Conservation (phyloP, 2,329 filamentous ascomycete genomes). For the Emmonsiellopsis sp. region DNA sequence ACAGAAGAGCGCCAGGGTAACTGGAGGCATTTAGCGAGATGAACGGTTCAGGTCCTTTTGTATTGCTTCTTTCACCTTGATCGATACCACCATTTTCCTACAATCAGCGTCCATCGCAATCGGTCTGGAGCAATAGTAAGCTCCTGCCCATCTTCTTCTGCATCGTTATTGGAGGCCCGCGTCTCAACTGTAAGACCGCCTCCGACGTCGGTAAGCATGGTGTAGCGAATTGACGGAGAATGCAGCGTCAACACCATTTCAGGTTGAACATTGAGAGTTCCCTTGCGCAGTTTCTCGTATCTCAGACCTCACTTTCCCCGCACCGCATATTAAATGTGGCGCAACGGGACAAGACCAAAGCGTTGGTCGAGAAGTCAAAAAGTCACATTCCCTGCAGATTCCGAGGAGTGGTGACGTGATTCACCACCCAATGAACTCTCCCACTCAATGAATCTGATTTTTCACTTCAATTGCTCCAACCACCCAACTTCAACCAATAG, state of each 20-base stretch:
- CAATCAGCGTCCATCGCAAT: neutral
- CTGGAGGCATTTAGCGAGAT: slow-evolving; percentile 15
- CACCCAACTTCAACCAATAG: too few species aligned
- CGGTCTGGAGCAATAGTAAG: neutral
- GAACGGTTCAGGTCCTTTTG: neutral
- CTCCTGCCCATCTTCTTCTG: neutral
- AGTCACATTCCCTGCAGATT: too few species aligned
- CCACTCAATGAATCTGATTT: too few species aligned
- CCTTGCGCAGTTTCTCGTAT: neutral
- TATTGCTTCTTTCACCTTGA: neutral
- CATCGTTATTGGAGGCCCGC: neutral
- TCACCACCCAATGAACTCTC: too few species aligned
- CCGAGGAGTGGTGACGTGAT: too few species aligned
- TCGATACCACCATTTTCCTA: neutral
- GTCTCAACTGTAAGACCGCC: neutral
- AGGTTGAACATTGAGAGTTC: neutral
- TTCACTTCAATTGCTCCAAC: too few species aligned
- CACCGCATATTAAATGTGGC: too few species aligned
- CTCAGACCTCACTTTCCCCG: neutral
- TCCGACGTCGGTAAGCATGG: neutral
- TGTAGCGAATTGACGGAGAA: neutral
- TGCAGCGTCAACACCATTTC: neutral
- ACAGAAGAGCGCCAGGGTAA: slow-evolving; percentile 51
- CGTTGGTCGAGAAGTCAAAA: too few species aligned
- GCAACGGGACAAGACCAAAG: too few species aligned